Base-by-base conservation (phyloP, 306 rosid genomes). In the Cucurbita pepo region DNA sequence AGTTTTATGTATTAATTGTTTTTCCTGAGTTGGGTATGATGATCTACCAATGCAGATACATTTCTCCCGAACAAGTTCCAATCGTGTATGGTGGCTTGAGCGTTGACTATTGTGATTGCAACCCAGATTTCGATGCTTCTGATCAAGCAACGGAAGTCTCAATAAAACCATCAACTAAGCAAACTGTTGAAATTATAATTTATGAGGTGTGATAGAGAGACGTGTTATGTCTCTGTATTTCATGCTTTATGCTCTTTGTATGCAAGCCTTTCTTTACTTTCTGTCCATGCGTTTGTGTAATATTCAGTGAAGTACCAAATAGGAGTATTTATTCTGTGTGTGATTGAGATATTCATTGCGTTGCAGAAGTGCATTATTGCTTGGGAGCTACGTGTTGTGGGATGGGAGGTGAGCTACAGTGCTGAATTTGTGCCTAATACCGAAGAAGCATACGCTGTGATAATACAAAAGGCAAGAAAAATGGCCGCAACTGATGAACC, bases 361-460 rank as follows among this genome's bases (percentile, higher is more conserved):
- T 75, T 86, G 78, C 88, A 94, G 98, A 89, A 86, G 79, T 94
- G 98, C 82, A 76, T 82, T 61, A 84, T 90, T 77, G 87, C 85
- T 63, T 94, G 97, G 98, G 98, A 94, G 90, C 90, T 94, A 61
- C 88, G 98, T 3, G 98, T 94, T 5, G 96, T 90, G 53, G 97
- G 97, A 36, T 94, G 98, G 98, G 98, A 94, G 78, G 97, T 94
- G 77, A 89, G 83, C 82, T 90, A 85, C 16, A 77, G 83, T 37
- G 89, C 97, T 64, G 98, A 94, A 75, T 94, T 94, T 78, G 91
- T 89, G 72, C 98, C 98, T 0, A 83, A 86, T 78, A 58, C 82
- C 12, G 71, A 82, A 79, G 88, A 81, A 75, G 88, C 80, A 57
- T 94, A 94, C 66, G 45, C 89, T 14, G 65, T 90, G 44, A 80